A percentile compares a stretch with the other conserved stretches of the same genome.
Conservation (phyloP, 805 yeast species). For the Kuraishia ogatae region DNA sequence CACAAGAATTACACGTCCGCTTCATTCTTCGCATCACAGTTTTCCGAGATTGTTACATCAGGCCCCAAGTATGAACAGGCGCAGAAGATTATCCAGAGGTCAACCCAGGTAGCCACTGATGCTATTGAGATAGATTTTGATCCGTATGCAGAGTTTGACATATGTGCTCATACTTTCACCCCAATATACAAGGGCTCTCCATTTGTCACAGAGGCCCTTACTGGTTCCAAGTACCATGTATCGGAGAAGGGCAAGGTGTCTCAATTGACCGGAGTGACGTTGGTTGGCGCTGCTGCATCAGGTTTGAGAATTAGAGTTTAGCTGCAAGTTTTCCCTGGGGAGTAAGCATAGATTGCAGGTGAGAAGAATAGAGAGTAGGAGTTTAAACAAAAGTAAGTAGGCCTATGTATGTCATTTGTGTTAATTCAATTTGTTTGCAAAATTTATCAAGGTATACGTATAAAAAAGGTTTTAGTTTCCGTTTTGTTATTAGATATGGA, state of each 20-base stretch:
- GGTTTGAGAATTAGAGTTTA: constrained; percentile 55
- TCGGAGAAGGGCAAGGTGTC: constrained; percentile 75
- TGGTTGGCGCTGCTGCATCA: constrained; percentile 86
- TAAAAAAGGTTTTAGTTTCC: too few relatives aligned
- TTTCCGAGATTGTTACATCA: constrained; percentile 54
- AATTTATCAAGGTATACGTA: too few relatives aligned
- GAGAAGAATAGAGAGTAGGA: neutral
- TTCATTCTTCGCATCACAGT: constrained; percentile 80
- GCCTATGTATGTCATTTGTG: neutral
- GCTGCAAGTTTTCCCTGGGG: neutral
- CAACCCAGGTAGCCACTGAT: constrained; percentile 78
- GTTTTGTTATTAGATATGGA: neutral
- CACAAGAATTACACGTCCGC: constrained; percentile 85
- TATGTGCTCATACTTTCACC: constrained; percentile 79
- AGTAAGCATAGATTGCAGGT: neutral
- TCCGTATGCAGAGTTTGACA: constrained; percentile 82
- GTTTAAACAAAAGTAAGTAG: neutral
- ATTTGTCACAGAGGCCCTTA: constrained; percentile 66
- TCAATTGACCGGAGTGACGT: constrained; percentile 63
- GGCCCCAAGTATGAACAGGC: constrained; percentile 91
- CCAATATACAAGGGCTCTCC: constrained; percentile 82
- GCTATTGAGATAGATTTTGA: constrained; percentile 89
- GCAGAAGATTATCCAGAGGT: constrained; percentile 65
- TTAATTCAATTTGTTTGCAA: neutral
- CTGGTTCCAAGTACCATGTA: constrained; percentile 81